These are phyloP conservation scores for Wallacemonas rigidus DNA, from an alignment of 208 protist genomes.

Conservation along the genomic window DNA sequence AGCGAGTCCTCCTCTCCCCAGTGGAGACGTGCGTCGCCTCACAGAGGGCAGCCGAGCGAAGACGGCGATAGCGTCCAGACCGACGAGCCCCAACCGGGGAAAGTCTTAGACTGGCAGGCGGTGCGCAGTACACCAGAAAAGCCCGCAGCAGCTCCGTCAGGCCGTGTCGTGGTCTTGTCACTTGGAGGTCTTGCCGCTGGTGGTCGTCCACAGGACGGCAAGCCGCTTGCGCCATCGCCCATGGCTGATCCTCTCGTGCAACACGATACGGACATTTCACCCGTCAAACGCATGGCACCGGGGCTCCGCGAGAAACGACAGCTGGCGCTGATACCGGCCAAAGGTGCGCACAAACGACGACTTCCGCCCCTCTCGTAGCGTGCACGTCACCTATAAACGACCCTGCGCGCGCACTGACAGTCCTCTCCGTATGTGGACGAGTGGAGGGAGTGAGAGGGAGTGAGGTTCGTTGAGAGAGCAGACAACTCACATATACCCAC, in stretches of 20 bases:
- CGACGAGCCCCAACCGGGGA: not conserved
- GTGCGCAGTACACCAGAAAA: not conserved
- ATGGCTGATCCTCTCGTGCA: not conserved
- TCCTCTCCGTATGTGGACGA: no score
- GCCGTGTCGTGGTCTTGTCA: conserved; percentile 29
- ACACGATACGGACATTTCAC: not conserved
- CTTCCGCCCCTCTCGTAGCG: not conserved
- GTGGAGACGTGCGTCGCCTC: not conserved
- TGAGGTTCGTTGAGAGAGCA: no score
- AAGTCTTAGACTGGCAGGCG: not conserved
- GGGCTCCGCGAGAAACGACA: conserved; percentile 3
- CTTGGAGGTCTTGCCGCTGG: conserved; percentile 11
- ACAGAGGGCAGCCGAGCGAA: not conserved
- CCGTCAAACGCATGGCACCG: conserved; percentile 7
- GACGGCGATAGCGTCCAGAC: not conserved
- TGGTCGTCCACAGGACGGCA: not conserved
- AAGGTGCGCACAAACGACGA: not conserved
- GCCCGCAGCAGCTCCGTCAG: not conserved
- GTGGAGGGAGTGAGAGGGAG: no score
- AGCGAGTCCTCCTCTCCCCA: conserved; percentile 1
- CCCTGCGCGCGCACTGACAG: no score
- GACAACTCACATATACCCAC: no score
- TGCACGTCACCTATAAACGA: no score
- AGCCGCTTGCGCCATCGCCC: no score
- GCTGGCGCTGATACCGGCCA: not conserved